Evolutionary conservation across 441 rosid genomes (phyloP), one percentile per base, ranked within the genome.

Genomic region (Francoa sonchifolia): DNA sequence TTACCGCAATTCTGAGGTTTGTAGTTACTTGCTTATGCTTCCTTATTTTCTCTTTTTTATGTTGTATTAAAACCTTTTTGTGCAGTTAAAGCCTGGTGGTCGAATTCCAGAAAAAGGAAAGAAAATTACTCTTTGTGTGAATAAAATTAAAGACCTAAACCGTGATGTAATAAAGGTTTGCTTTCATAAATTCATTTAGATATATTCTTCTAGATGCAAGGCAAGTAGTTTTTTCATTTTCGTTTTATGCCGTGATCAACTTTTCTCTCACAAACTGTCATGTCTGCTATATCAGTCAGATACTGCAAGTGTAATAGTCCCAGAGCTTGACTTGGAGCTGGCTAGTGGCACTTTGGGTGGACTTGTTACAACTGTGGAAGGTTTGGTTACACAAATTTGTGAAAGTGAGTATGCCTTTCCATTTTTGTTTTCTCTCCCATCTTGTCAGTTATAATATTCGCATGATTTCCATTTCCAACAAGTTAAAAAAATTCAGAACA

Each of bases 121-220:
- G 60, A 80, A 36, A 60, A 74, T 82, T 27, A 70, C 71, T 33
- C 67, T 90, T 3, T 44, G 8, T 57, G 93, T 78, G 49, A 69
- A 54, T 61, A 74, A 71, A 46, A 22, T 58, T 14, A 29, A 65
- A 15, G 96, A 90, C 67, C 69, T 90, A 37, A 78, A 89, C 71
- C 89, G 98, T 55, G 96, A 90, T 64, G 82, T 82, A 20, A 85
- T 90, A 46, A 90, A 90, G 96, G 98, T 89, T 47, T 46, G 61
- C 34, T 39, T 16, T 35, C 23, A 8, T 17, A 36, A 2, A 29
- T 14, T 13, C 14, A 20, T 19, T 37, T 37, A 10, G 16, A 6
- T 33, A 18, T 31, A 57, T 38, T 34, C 11, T 10, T 12, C 25
- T 33, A 19, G 9, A 29, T 20, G 28, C 2, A 38, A 15, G 47